Percentiles rank a stretch among this genome's conserved stretches.
These are phyloP conservation scores for Neckera pumila DNA, from an alignment of 225 moss, liverwort and hornwort species.

Conservation along the genomic window DNA sequence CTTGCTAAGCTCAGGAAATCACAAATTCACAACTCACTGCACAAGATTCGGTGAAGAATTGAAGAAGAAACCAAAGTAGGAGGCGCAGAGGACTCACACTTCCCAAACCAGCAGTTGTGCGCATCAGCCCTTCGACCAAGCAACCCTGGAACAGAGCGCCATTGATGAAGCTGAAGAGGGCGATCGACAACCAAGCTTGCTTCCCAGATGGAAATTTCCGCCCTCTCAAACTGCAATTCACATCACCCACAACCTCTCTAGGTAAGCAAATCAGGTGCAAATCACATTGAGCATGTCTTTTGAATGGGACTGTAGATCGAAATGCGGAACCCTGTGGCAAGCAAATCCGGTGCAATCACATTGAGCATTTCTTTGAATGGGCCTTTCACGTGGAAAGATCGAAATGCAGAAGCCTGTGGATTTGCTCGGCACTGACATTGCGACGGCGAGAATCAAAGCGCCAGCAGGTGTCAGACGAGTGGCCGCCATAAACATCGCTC, in stretches of 20 bases:
- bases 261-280: not conserved
- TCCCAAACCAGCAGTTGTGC: slow-evolving; percentile 79
- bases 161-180: slow-evolving; percentile 61
- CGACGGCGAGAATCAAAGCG: slow-evolving; percentile 37
- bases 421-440: not conserved
- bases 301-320: not conserved
- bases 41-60: not conserved
- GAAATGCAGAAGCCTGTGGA: not conserved
- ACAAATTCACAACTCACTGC: not conserved
- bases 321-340: not conserved
- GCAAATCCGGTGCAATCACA: not conserved
- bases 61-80: not conserved
- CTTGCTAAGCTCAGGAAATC: not conserved
- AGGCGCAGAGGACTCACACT: slow-evolving; percentile 35
- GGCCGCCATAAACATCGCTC: slow-evolving; percentile 74
- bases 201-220: slow-evolving; percentile 43
- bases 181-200: slow-evolving; percentile 64
- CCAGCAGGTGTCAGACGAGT: slow-evolving; percentile 50
- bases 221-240: not conserved
- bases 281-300: not conserved
- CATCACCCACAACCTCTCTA: not conserved
- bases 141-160: slow-evolving; percentile 74
- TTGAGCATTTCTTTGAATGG: not conserved
- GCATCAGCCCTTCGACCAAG: slow-evolving; percentile 62
- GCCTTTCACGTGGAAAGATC: not conserved